Conservation (phyloP, 345 rosid genomes). For the Ceriops zippeliana region DNA sequence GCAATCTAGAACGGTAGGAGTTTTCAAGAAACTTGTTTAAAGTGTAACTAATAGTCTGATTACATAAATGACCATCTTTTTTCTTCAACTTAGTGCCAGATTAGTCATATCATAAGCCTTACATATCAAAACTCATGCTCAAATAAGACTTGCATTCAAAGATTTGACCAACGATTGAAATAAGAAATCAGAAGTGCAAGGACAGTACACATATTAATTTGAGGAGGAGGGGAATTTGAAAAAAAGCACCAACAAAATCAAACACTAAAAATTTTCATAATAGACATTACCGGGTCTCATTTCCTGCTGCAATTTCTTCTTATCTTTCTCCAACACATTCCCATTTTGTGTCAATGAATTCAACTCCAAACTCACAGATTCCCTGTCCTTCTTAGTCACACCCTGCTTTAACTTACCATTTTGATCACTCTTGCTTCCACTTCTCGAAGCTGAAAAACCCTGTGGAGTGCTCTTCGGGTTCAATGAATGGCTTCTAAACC, state of each 20-base stretch:
- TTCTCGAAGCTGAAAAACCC: slow-evolving; percentile 47
- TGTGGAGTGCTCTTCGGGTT: slow-evolving; percentile 24
- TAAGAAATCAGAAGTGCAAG: neutral
- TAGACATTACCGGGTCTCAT: slow-evolving; percentile 42
- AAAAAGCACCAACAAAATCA: neutral
- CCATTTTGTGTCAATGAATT: slow-evolving; percentile 12
- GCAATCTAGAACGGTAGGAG: slow-evolving; percentile 3
- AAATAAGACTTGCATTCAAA: neutral
- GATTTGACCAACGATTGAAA: neutral
- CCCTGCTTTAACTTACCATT: slow-evolving; percentile 4
- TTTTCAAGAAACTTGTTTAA: neutral
- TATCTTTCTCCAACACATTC: slow-evolving; percentile 18
- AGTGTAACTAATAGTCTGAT: neutral
- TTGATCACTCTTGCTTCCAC: neutral
- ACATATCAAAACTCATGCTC: neutral
- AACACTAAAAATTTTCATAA: slow-evolving; percentile 1
- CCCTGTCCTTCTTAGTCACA: slow-evolving; percentile 4
- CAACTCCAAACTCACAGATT: neutral
- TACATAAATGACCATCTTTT: neutral
- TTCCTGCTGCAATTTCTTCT: slow-evolving; percentile 10
- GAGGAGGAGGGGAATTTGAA: neutral
- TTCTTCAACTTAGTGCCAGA: neutral
- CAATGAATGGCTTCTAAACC: slow-evolving; percentile 34
- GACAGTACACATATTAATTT: neutral
- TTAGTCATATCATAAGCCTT: neutral